Conservation (phyloP, 495 filamentous ascomycete species). For the Rhypophila decipiens region DNA sequence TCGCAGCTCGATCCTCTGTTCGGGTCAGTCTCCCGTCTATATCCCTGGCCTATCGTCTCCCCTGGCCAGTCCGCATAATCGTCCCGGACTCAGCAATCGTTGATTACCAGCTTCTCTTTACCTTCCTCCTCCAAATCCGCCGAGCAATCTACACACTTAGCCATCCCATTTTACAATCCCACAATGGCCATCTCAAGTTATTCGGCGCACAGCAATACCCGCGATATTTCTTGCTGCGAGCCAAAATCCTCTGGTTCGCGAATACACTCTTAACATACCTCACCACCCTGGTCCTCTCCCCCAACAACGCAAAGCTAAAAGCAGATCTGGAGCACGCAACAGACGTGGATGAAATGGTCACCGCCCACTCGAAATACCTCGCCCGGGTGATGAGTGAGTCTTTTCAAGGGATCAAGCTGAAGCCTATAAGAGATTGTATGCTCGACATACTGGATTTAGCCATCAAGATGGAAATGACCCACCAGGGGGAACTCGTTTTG, state of each 20-base stretch:
- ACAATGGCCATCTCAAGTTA: constrained; percentile 11
- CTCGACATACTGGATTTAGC: constrained; percentile 56
- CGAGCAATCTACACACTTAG: constrained; percentile 65
- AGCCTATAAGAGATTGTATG: constrained; percentile 59
- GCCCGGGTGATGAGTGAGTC: constrained; percentile 55
- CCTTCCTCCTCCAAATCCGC: constrained; percentile 70
- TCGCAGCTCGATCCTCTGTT: constrained; percentile 36
- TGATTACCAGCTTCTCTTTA: constrained; percentile 64
- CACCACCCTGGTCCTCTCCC: constrained; percentile 61
- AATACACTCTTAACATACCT: constrained; percentile 70
- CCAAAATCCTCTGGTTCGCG: constrained; percentile 74
- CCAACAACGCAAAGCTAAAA: constrained; percentile 46
- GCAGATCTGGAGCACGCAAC: constrained; percentile 49
- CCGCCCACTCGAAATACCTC: constrained; percentile 59
- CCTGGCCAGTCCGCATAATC: constrained; percentile 85
- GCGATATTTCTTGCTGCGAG: constrained; percentile 56
- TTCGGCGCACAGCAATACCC: constrained; percentile 20
- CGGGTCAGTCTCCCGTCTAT: constrained; percentile 48
- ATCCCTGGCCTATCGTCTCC: constrained; percentile 55
- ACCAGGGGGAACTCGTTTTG: constrained; percentile 30
- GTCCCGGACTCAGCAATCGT: constrained; percentile 54
- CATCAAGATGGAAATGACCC: constrained; percentile 44
- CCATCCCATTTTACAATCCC: constrained; percentile 40
- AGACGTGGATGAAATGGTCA: constrained; percentile 79
- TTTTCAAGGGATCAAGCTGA: constrained; percentile 57